These are phyloP conservation scores for Huntiella omanensis DNA, from an alignment of 2,329 filamentous ascomycete species.

Conservation along the genomic window DNA sequence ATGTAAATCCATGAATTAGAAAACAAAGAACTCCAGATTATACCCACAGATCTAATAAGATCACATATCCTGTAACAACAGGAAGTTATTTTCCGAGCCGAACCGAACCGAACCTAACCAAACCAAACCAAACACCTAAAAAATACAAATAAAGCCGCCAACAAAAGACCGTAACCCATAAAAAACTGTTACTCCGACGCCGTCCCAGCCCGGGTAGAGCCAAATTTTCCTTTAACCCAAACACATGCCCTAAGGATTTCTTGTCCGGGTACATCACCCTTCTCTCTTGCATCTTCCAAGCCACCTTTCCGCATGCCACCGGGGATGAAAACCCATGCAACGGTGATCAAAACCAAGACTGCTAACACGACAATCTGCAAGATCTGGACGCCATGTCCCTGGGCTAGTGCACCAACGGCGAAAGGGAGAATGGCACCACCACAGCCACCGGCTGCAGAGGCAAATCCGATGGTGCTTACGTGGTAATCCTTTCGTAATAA, in stretches of 20 bases:
- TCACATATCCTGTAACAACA: too few species aligned
- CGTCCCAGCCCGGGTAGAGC: not conserved
- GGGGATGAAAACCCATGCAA: conserved; percentile 27
- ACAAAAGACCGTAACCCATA: not conserved
- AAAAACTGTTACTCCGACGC: not conserved
- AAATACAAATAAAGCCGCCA: not conserved
- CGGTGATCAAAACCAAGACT: conserved; percentile 25
- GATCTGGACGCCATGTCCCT: conserved; percentile 34
- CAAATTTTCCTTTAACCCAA: conserved; percentile 1
- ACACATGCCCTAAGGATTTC: conserved; percentile 1
- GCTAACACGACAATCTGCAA: conserved; percentile 36
- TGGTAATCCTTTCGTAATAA: conserved; percentile 55
- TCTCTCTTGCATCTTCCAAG: conserved; percentile 22
- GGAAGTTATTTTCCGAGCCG: too few species aligned
- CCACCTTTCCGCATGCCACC: conserved; percentile 22
- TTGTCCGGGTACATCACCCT: conserved; percentile 12
- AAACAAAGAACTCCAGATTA: too few species aligned
- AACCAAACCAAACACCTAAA: not conserved
- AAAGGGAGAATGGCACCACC: conserved; percentile 51
- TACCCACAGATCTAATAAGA: too few species aligned
- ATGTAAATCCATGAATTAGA: too few species aligned
- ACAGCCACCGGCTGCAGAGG: conserved; percentile 55
- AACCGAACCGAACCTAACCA: too few species aligned
- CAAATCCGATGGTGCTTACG: conserved; percentile 65
- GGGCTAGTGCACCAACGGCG: conserved; percentile 48